A percentile compares a stretch with the other conserved stretches of the same genome.
Conservation (phyloP, 1,284 basidiomycete species). For the Boletus smithii region DNA sequence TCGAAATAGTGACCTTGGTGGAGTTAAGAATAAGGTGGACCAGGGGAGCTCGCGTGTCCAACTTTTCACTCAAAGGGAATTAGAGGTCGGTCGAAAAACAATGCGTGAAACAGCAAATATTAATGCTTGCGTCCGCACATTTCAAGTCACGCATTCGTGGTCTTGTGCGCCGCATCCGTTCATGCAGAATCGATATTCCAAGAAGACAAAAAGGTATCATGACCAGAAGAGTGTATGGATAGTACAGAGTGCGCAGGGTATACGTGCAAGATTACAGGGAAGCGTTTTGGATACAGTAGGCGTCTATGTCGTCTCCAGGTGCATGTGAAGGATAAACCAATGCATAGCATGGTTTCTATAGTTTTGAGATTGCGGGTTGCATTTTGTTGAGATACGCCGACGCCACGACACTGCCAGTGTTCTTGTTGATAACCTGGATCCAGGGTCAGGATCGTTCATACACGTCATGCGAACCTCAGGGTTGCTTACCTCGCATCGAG, state of each 20-base stretch:
- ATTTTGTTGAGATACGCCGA: slow-evolving; percentile 66
- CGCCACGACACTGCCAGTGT: slow-evolving; percentile 53
- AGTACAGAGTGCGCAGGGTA: slow-evolving; percentile 27
- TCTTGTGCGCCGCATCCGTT: not conserved
- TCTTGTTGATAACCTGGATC: slow-evolving; percentile 52
- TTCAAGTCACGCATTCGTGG: not conserved
- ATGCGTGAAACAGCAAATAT: slow-evolving; percentile 1
- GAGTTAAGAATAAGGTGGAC: not conserved
- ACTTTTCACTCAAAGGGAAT: not conserved
- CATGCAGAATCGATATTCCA: not conserved
- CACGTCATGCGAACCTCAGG: slow-evolving; percentile 24
- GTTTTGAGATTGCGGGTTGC: slow-evolving; percentile 49
- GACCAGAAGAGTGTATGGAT: slow-evolving; percentile 8
- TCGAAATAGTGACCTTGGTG: no score
- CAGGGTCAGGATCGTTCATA: slow-evolving; percentile 5
- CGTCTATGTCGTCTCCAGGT: slow-evolving; percentile 18
- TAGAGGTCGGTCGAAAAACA: no score
- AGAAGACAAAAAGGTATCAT: slow-evolving; percentile 10
- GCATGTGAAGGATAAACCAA: slow-evolving; percentile 2
- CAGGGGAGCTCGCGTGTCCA: not conserved
- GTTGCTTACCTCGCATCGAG: slow-evolving; percentile 54
- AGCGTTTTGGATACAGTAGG: slow-evolving; percentile 20
- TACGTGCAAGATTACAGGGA: slow-evolving; percentile 15
- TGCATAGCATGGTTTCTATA: slow-evolving; percentile 25
- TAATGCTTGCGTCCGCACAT: not conserved